Conservation (phyloP, 2,329 filamentous ascomycete species). For the Cordyceps cicadae region DNA sequence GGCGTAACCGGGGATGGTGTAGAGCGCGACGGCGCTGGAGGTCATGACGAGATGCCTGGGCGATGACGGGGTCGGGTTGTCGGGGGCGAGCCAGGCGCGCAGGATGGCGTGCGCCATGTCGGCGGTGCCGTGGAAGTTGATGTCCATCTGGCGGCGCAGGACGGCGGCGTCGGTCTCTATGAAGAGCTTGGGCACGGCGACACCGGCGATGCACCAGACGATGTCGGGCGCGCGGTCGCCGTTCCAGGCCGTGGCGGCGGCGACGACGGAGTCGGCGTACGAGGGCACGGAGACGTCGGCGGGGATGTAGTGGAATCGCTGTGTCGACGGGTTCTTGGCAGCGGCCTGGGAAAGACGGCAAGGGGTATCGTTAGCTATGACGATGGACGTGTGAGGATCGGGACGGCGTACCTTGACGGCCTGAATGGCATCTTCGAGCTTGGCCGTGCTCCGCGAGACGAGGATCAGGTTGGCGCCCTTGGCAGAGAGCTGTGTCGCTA, state of each 20-base stretch:
- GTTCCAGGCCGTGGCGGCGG: slow-evolving; percentile 73
- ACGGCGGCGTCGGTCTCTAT: slow-evolving; percentile 60
- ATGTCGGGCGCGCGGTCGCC: slow-evolving; percentile 64
- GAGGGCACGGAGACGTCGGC: slow-evolving; percentile 68
- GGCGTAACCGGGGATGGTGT: slow-evolving; percentile 71
- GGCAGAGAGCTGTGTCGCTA: slow-evolving; percentile 63
- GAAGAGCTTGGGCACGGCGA: slow-evolving; percentile 67
- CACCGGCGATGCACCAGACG: slow-evolving; percentile 84
- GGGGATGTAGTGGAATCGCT: slow-evolving; percentile 75
- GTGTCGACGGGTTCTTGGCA: slow-evolving; percentile 55
- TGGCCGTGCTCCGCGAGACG: slow-evolving; percentile 66
- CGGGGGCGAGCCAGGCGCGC: slow-evolving; percentile 59
- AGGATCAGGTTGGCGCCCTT: slow-evolving; percentile 85
- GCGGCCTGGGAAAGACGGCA: slow-evolving; percentile 39
- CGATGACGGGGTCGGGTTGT: slow-evolving; percentile 22
- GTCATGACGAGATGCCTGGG: slow-evolving; percentile 83
- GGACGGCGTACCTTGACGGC: slow-evolving; percentile 48
- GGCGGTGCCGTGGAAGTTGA: slow-evolving; percentile 81
- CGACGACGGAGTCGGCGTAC: slow-evolving; percentile 62
- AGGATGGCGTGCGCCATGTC: slow-evolving; percentile 80
- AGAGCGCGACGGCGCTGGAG: slow-evolving; percentile 65
- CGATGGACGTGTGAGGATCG: background rate
- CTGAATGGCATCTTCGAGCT: slow-evolving; percentile 63
- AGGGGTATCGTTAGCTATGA: background rate
- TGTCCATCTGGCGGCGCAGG: slow-evolving; percentile 74